These are phyloP conservation scores for Tinospora cordifolia DNA, from an alignment of 164 flowering plant species.

Conservation along the genomic window DNA sequence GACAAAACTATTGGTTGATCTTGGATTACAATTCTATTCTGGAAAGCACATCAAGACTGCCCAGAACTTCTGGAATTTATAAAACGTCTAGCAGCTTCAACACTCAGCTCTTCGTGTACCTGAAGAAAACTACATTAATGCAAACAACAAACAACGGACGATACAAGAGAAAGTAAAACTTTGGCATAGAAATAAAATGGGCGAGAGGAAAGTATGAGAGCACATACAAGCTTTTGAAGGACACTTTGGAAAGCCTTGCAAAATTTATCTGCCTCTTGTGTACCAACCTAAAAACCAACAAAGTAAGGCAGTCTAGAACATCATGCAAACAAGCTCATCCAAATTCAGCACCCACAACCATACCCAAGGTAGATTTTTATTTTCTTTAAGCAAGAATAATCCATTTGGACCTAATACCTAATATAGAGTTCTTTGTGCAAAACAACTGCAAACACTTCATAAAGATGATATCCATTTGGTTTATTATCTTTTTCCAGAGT, in stretches of 20 bases:
- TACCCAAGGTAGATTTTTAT: no score
- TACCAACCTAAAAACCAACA: not conserved
- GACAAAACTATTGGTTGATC: no score
- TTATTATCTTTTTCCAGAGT: no score
- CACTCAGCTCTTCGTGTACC: slow-evolving; percentile 9
- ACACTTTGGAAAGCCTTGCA: slow-evolving; percentile 8
- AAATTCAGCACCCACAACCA: no score
- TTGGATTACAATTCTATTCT: not conserved
- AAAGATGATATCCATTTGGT: no score
- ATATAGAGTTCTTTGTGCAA: no score
- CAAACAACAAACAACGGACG: not conserved
- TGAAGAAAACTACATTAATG: not conserved
- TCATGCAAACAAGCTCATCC: no score
- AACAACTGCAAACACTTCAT: no score
- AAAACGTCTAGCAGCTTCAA: slow-evolving; percentile 9
- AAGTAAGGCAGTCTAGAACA: not conserved
- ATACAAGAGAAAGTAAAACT: not conserved
- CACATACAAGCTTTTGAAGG: slow-evolving; percentile 1
- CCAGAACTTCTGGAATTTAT: slow-evolving; percentile 5
- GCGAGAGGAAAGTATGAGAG: not conserved
- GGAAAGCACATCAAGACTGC: not conserved
- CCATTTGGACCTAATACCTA: no score
- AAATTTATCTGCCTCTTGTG: slow-evolving; percentile 1
- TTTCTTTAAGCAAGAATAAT: no score
- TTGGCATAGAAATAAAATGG: not conserved